Conservation (phyloP, 2,329 filamentous ascomycete species). For the Arthrobotrys sinensis region DNA sequence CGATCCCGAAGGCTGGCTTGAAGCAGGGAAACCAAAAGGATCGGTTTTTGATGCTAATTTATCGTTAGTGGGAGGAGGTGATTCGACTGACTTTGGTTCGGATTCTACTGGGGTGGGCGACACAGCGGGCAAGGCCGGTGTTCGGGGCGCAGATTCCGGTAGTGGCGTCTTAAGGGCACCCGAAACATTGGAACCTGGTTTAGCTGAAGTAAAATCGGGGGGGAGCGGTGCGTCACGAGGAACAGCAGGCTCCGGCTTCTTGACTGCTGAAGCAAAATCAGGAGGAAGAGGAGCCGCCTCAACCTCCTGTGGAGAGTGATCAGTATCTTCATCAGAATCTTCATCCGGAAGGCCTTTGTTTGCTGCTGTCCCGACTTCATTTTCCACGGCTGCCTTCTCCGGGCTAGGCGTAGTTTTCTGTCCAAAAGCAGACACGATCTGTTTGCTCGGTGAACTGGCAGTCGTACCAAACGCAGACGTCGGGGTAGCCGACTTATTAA, state of each 20-base stretch:
- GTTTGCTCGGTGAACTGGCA: constrained; percentile 24
- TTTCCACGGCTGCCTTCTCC: constrained; percentile 17
- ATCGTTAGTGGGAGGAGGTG: not conserved
- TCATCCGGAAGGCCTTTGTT: constrained; percentile 49
- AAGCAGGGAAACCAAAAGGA: not conserved
- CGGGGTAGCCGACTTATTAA: constrained; percentile 20
- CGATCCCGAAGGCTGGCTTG: not conserved
- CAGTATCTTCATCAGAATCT: constrained; percentile 50
- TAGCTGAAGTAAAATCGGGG: constrained; percentile 39
- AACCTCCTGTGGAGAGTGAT: constrained; percentile 21
- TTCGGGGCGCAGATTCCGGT: constrained; percentile 37
- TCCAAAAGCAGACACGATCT: constrained; percentile 39
- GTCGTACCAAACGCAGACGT: constrained; percentile 37
- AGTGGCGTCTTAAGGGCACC: constrained; percentile 38
- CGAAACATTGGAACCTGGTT: not conserved
- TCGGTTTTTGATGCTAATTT: constrained; percentile 7
- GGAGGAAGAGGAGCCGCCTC: constrained; percentile 55
- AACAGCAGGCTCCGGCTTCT: constrained; percentile 24
- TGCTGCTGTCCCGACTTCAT: constrained; percentile 26
- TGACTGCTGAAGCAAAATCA: constrained; percentile 36
- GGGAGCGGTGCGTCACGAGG: constrained; percentile 49
- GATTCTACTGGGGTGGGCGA: not conserved
- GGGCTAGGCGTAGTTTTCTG: constrained; percentile 36
- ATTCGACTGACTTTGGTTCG: not conserved
- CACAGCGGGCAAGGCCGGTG: constrained; percentile 5